Evolutionary conservation across 805 yeast species (phyloP).

Genomic region (Zygosaccharomyces lentus): DNA sequence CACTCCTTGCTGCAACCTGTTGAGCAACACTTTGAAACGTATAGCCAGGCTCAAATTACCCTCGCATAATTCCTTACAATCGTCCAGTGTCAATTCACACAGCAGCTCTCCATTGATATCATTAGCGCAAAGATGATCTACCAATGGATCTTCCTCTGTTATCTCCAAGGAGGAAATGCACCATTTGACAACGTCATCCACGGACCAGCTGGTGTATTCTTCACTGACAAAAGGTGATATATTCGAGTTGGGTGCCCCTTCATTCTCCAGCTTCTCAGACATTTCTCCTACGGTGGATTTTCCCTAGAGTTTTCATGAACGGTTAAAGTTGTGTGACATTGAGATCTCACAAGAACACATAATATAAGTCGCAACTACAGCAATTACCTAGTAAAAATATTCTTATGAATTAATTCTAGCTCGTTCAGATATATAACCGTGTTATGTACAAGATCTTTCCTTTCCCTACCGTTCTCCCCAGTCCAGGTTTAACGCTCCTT

Average conservation of each 20-base stretch:
- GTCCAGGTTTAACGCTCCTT: slow-evolving; percentile 31
- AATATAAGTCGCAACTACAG: not conserved
- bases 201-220: slow-evolving; percentile 23
- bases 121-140: slow-evolving; percentile 18
- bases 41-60: slow-evolving; percentile 51
- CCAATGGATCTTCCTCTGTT: slow-evolving; percentile 15
- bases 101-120: slow-evolving; percentile 55
- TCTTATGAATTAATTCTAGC: not conserved
- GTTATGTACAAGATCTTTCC: not conserved
- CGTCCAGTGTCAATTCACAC: slow-evolving; percentile 62
- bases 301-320: not conserved
- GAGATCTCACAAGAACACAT: not conserved
- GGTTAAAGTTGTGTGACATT: not conserved
- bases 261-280: slow-evolving; percentile 9
- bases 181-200: slow-evolving; percentile 27
- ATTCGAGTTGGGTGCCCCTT: not conserved
- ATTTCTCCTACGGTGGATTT: not conserved
- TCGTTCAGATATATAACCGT: not conserved
- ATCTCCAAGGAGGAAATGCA: slow-evolving; percentile 19
- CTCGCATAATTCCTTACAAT: slow-evolving; percentile 71
- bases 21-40: slow-evolving; percentile 53
- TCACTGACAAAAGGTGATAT: slow-evolving; percentile 12
- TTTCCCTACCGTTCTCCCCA: not conserved
- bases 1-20: slow-evolving; percentile 38
- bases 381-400: not conserved